Evolutionary conservation across 176 grass and related monocot genomes (phyloP).

Genomic region (Tillandsia fasciculata): DNA sequence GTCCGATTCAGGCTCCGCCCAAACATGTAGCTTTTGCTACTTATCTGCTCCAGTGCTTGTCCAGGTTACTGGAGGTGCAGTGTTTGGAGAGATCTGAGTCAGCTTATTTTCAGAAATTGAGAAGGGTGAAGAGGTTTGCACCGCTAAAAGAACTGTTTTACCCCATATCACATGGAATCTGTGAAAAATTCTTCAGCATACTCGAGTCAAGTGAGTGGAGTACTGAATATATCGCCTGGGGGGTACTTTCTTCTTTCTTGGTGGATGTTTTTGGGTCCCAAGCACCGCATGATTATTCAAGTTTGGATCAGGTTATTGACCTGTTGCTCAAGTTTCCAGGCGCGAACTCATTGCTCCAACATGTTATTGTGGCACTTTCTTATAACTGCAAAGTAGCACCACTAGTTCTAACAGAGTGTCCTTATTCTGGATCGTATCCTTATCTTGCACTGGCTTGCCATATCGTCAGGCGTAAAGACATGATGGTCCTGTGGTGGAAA

Average conservation of each 20-base stretch:
- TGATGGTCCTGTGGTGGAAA: constrained; percentile 69
- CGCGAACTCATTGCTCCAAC: constrained; percentile 41
- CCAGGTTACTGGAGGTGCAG: constrained; percentile 53
- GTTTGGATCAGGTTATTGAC: constrained; percentile 58
- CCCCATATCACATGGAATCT: constrained; percentile 59
- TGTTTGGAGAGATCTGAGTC: constrained; percentile 68
- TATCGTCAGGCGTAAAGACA: constrained; percentile 52
- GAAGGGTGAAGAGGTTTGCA: constrained; percentile 67
- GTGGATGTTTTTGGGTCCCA: constrained; percentile 49
- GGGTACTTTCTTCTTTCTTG: constrained; percentile 39
- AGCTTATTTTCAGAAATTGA: constrained; percentile 74
- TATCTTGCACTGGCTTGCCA: constrained; percentile 56
- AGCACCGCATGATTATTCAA: constrained; percentile 56
- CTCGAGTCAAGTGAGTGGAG: constrained; percentile 32
- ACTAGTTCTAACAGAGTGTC: constrained; percentile 68
- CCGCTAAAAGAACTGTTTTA: constrained; percentile 55
- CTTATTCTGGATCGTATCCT: constrained; percentile 65
- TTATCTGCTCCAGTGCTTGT: constrained; percentile 66
- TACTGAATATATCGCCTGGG: constrained; percentile 65
- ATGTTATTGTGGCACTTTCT: constrained; percentile 65
- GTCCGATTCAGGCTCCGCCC: constrained; percentile 56
- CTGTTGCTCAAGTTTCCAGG: constrained; percentile 56
- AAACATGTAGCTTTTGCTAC: constrained; percentile 22
- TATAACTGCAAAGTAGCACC: constrained; percentile 70
- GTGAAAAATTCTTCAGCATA: constrained; percentile 53